phyloP scores from a whole-genome alignment of 73 alveolate genomes.

The Breviolum minutum region DNA sequence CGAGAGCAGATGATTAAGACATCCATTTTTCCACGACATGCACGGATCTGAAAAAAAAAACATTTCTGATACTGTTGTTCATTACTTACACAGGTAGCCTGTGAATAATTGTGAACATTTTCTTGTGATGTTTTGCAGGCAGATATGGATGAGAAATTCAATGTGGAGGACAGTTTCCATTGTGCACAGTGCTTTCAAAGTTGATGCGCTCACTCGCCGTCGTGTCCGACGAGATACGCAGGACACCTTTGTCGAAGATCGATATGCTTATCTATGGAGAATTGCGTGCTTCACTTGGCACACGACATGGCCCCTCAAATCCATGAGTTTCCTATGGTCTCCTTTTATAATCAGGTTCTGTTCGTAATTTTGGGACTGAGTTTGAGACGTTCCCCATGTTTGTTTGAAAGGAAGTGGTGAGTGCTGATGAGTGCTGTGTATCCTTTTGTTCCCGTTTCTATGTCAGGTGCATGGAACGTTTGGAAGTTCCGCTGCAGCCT shows the following conservation, averaged over 20 bases:
- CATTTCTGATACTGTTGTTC: no score
- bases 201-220: not conserved
- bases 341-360: no score
- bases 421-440: no score
- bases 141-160: constrained; percentile 13
- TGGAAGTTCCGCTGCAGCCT: constrained; percentile 5
- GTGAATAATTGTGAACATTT: not conserved
- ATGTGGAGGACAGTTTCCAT: not conserved
- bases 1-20: not conserved
- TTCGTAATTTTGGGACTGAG: no score
- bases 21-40: not conserved
- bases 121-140: not conserved
- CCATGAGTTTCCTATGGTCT: not conserved
- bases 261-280: constrained; percentile 39
- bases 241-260: constrained; percentile 52
- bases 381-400: no score
- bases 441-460: no score
- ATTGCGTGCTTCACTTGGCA: not conserved
- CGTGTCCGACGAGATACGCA: not conserved
- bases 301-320: not conserved
- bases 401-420: no score
- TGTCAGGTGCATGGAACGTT: not conserved
- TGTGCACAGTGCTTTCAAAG: not conserved
- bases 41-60: no score
- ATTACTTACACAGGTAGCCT: no score